Percentiles rank a stretch among this genome's conserved stretches.
These are phyloP conservation scores for Globisporangium solare DNA, from an alignment of 352 stramenopile species.

Conservation along the genomic window DNA sequence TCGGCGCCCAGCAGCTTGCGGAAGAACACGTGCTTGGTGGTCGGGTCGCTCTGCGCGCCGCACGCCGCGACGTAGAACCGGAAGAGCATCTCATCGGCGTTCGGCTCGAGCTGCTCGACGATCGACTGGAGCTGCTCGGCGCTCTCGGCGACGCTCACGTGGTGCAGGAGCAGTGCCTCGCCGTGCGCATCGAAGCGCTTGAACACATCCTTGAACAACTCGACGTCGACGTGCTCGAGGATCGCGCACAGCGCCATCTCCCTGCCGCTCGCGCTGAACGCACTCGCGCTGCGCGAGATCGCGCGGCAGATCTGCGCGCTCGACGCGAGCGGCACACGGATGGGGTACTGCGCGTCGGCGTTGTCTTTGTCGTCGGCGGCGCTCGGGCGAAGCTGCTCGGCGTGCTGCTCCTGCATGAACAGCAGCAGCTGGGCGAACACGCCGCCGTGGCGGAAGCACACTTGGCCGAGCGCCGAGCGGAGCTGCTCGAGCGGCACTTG, in stretches of 20 bases:
- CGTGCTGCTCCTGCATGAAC: constrained; percentile 11
- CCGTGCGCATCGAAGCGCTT: constrained; percentile 53
- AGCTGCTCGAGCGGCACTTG: constrained; percentile 33
- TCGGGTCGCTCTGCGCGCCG: constrained; percentile 19
- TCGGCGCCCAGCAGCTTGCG: constrained; percentile 45
- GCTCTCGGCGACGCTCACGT: constrained; percentile 49
- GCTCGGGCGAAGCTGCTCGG: constrained; percentile 7
- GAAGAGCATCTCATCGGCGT: constrained; percentile 55
- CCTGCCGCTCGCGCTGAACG: constrained; percentile 63
- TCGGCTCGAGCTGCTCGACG: constrained; percentile 37
- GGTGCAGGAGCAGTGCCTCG: constrained; percentile 57
- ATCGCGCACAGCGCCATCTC: constrained; percentile 75
- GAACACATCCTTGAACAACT: constrained; percentile 69
- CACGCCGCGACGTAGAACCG: constrained; percentile 52
- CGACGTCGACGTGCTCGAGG: constrained; percentile 48
- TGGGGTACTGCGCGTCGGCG: constrained; percentile 39
- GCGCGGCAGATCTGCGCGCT: constrained; percentile 69
- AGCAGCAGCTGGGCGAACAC: constrained; percentile 11
- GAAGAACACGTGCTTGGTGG: constrained; percentile 52
- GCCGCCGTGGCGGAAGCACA: constrained; percentile 12
- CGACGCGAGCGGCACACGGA: constrained; percentile 46
- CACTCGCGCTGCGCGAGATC: constrained; percentile 43
- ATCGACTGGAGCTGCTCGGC: constrained; percentile 52
- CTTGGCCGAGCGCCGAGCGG: neutral
- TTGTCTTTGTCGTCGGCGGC: constrained; percentile 18